Evolutionary conservation across 768 basidiomycete genomes (phyloP).

Genomic region (Cystobasidium onofrii): DNA sequence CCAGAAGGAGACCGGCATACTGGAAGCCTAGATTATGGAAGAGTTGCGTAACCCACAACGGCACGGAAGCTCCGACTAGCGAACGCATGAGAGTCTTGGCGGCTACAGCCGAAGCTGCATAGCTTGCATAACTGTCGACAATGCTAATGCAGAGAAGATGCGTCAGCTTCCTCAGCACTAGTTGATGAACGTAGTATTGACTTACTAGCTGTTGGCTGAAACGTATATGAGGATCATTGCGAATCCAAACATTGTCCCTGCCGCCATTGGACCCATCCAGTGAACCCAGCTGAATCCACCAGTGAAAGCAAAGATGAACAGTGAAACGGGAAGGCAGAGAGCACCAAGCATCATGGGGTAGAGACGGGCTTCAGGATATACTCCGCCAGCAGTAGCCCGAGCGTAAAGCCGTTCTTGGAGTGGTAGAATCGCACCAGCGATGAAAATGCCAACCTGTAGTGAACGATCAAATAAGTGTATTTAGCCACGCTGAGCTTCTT

Average conservation of each 20-base stretch:
- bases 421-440: slow-evolving; percentile 41
- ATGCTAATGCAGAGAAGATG: slow-evolving; percentile 45
- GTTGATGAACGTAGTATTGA: not conserved
- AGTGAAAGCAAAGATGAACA: slow-evolving; percentile 38
- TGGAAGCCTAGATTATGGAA: slow-evolving; percentile 46
- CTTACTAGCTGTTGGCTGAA: not conserved
- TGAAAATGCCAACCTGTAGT: slow-evolving; percentile 44
- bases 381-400: slow-evolving; percentile 43
- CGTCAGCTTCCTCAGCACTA: not conserved
- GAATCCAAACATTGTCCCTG: slow-evolving; percentile 33
- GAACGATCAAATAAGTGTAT: slow-evolving; percentile 35
- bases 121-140: slow-evolving; percentile 48
- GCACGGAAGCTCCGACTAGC: slow-evolving; percentile 37
- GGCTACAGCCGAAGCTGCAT: slow-evolving; percentile 48
- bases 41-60: slow-evolving; percentile 47
- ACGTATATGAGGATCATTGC: slow-evolving; percentile 33
- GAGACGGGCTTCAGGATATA: slow-evolving; percentile 46
- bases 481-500: too few species aligned
- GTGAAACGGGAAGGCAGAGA: slow-evolving; percentile 43
- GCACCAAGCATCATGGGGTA: slow-evolving; percentile 45
- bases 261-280: slow-evolving; percentile 34
- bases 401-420: slow-evolving; percentile 46
- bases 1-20: slow-evolving; percentile 47
- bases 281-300: slow-evolving; percentile 30
- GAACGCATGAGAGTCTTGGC: slow-evolving; percentile 43